Evolutionary conservation across 345 rosid species (phyloP), one percentile per base, ranked within the genome.

Genomic region (Hevea brasiliensis): DNA sequence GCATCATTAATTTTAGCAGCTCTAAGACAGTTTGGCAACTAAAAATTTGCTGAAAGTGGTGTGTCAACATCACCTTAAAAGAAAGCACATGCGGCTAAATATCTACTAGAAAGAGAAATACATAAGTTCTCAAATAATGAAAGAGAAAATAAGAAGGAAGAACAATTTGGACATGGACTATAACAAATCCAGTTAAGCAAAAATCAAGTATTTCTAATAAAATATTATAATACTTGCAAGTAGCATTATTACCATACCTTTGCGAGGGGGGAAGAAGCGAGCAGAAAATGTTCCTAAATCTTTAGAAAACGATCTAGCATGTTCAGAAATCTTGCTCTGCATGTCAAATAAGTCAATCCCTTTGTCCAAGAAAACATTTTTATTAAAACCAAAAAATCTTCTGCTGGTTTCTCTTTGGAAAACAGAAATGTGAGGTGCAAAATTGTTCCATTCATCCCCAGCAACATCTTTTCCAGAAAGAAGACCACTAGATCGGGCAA

Each of bases 371-470:
- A 71, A 74, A 70, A 78, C 73, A n/a, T 81, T 80, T 66, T 78
- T 74, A 56, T 68, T 81, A 69, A 82, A 83, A 71, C 76, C 76
- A 32, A 84, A 77, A 17, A 86, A 75, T 64, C 80, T 87, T 79
- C 74, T 86, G 61, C 64, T 71, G 54, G 89, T 81, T 74, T 87
- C 89, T 65, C 84, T 87, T 61, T 78, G 90, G 50, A 89, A 72
- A 27, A 58, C 79, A 53, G 80, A 72, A 27, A 91, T 17, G 20
- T 50, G 73, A 66, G 89, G 83, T 48, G 81, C 80, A 70, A 85
- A 13, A 61, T 41, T 61, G 47, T 72, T 83, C 91, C 87, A 88
- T 27, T 87, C 83, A 74, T 76, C 75, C 26, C 59, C 59, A 0
- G 79, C 72, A 37, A 75, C 27, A 47, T 70, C 68, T 37, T 72